Conservation (phyloP, 495 filamentous ascomycete genomes). For the Annulohypoxylon bovei region DNA sequence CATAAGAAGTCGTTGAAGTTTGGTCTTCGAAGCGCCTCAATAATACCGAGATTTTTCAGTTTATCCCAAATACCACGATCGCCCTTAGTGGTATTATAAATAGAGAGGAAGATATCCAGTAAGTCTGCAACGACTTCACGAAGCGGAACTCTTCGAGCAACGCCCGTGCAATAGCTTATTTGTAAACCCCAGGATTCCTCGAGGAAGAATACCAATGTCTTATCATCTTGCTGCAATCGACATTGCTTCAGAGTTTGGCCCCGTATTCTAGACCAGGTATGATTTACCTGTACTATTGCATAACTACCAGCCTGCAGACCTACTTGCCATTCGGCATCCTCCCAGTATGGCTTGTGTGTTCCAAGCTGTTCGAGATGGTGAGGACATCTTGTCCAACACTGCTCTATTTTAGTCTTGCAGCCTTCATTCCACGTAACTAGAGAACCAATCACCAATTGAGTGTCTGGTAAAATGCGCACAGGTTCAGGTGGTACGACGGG, state of each 20-base stretch:
- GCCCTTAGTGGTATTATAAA: neutral
- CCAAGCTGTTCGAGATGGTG: neutral
- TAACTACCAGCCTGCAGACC: neutral
- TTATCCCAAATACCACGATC: neutral
- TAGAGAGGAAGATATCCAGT: neutral
- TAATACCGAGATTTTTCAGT: neutral
- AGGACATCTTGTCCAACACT: neutral
- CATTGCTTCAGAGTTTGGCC: neutral
- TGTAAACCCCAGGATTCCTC: neutral
- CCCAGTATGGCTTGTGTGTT: neutral
- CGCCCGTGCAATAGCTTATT: neutral
- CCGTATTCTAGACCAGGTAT: neutral
- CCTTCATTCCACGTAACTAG: neutral
- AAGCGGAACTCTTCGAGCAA: neutral
- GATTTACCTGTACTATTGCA: neutral
- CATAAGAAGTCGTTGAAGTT: neutral
- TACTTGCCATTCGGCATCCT: neutral
- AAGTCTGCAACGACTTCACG: neutral
- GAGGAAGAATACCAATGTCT: neutral
- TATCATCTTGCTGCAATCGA: neutral
- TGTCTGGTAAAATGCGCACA: neutral
- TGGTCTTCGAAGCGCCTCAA: neutral
- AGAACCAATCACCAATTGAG: neutral
- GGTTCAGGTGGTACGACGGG: neutral
- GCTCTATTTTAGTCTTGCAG: neutral